phyloP scores from a whole-genome alignment of 768 basidiomycete species.

The Antrodiella citrinella region DNA sequence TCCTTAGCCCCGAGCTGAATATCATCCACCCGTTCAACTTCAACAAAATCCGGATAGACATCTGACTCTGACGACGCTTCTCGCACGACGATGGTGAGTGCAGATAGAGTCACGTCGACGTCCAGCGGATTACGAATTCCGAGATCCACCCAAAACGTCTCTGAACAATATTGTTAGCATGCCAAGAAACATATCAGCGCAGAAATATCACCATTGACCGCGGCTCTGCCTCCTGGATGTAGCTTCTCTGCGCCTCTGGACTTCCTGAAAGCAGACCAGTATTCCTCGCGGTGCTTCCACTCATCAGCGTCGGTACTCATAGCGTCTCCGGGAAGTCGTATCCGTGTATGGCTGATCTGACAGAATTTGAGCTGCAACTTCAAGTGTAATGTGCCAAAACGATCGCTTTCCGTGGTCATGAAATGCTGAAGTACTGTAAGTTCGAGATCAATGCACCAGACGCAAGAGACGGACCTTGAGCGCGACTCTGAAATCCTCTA shows the following conservation, averaged over 20 bases:
- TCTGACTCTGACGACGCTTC: slow-evolving; percentile 28
- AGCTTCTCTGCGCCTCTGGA: slow-evolving; percentile 46
- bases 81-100: slow-evolving; percentile 48
- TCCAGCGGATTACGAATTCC: slow-evolving; percentile 64
- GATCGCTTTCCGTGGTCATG: slow-evolving; percentile 45
- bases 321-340: slow-evolving; percentile 49
- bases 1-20: slow-evolving; percentile 57
- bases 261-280: slow-evolving; percentile 58
- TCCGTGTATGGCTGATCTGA: slow-evolving; percentile 42
- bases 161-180: slow-evolving; percentile 28
- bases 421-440: slow-evolving; percentile 63
- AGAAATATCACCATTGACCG: slow-evolving; percentile 44
- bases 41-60: slow-evolving; percentile 33
- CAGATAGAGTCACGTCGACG: slow-evolving; percentile 59
- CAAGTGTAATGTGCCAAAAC: slow-evolving; percentile 35
- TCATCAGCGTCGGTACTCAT: slow-evolving; percentile 32
- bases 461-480: slow-evolving; percentile 49
- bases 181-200: background rate
- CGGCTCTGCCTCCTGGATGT: slow-evolving; percentile 47
- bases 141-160: slow-evolving; percentile 73
- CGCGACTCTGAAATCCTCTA: slow-evolving; percentile 88
- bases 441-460: slow-evolving; percentile 1
- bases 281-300: slow-evolving; percentile 61
- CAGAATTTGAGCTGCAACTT: slow-evolving; percentile 64
- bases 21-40: slow-evolving; percentile 55